Percentiles rank a stretch among this genome's conserved stretches.
Evolutionary conservation across 2,329 filamentous ascomycete genomes (phyloP).

Genomic region (Colletotrichum sp.): DNA sequence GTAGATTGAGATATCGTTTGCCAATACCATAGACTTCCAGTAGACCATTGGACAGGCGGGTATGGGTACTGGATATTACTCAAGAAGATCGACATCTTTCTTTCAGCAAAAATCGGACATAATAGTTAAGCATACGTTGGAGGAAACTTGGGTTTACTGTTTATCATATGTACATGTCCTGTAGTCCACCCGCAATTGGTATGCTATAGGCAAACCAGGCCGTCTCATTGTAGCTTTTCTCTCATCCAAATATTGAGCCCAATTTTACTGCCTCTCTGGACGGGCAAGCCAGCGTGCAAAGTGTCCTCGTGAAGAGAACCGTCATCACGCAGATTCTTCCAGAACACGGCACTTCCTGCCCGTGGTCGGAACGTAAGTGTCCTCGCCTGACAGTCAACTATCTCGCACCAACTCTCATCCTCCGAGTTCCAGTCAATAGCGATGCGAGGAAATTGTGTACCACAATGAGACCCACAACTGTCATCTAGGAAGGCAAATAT

Average conservation of each 20-base stretch:
- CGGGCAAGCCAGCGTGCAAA: background rate
- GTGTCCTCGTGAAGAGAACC: background rate
- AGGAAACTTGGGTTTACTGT: accelerated
- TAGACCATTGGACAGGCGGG: accelerated
- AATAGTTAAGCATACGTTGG: background rate
- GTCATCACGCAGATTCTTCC: background rate
- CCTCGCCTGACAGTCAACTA: background rate
- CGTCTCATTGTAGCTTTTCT: background rate
- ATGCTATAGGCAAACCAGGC: background rate
- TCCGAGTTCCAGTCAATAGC: accelerated
- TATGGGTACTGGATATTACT: background rate
- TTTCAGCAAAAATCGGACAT: accelerated
- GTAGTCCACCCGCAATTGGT: background rate
- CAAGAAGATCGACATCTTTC: accelerated
- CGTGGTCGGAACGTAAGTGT: background rate
- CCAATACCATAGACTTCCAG: background rate
- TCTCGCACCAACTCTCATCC: background rate
- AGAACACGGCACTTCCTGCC: background rate
- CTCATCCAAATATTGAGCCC: background rate
- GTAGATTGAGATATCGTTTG: background rate
- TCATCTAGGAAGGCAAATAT: background rate
- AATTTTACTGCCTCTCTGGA: background rate
- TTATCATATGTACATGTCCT: background rate
- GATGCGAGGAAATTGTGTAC: accelerated
- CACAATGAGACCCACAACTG: background rate